Conservation (phyloP, 257 asterid species). For the Nyctanthes arbortristis region DNA sequence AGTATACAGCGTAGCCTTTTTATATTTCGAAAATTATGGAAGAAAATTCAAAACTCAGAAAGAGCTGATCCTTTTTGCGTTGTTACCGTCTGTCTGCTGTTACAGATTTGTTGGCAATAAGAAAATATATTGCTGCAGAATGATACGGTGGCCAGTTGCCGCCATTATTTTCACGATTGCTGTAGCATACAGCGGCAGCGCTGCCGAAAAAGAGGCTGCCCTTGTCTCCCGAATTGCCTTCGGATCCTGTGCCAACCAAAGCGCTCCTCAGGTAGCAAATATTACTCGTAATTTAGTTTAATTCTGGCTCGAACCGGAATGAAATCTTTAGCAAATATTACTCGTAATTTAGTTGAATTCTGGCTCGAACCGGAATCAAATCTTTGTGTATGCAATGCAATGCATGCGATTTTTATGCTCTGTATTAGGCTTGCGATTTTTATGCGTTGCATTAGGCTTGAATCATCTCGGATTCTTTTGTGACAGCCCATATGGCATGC, state of each 20-base stretch:
- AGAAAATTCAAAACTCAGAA: too few species aligned
- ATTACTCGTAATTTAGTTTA: not conserved
- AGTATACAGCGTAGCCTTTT: too few species aligned
- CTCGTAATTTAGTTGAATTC: not conserved
- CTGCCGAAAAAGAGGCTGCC: not conserved
- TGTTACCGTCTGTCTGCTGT: too few species aligned
- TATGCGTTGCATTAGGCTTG: not conserved
- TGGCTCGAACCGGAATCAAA: not conserved
- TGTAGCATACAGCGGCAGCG: not conserved
- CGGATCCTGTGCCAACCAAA: constrained; percentile 41
- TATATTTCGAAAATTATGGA: too few species aligned
- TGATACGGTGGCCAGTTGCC: constrained; percentile 9
- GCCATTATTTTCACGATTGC: not conserved
- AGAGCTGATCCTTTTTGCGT: too few species aligned
- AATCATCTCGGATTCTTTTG: not conserved
- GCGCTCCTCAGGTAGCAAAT: constrained; percentile 30
- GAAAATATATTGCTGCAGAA: not conserved
- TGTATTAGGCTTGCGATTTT: not conserved
- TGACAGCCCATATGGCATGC: constrained; percentile 37
- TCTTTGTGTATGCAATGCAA: not conserved
- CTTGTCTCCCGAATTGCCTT: constrained; percentile 34
- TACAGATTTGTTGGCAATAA: too few species aligned
- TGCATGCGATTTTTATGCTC: not conserved
- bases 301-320: not conserved
- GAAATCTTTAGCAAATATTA: not conserved